Base-by-base conservation (phyloP, 2,329 filamentous ascomycete species). In the Trichoderma aggressivum region DNA sequence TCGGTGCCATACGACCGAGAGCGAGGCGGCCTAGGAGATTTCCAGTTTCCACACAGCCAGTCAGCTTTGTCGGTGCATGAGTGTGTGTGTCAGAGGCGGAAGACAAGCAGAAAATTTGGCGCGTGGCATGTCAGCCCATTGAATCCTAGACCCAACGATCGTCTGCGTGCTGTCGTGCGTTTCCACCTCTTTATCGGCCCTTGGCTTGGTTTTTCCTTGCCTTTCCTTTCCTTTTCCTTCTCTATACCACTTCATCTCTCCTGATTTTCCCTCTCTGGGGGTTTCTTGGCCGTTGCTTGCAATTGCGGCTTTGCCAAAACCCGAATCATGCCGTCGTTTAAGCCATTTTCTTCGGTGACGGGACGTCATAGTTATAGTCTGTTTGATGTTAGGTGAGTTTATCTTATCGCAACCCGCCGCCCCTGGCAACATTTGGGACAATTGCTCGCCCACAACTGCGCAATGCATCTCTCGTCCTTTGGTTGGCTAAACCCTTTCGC, bases 381-480 rank as follows among this genome's bases (percentile, higher is more conserved):
- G 58, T 89, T 89, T 76, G 86, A 89, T 75, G 87, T 89, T 74
- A 85, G 87, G 87, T 88, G 80, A 75, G 86, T 77, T 53, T 58
- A 62, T 62, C 55, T 62, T 62, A 36, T 67, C 39, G 34, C 65
- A 12, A 11, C 34, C 36, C 21, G 21, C 36, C 21, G 21, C 12
- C 28, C 21, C 36, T 30, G 26, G 26, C 5, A 5, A 21, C 28
- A n/a, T 18, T 18, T 59, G 24, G 47, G 47, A 53, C 47, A 53
- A 53, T 21, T 30, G 8, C 28, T 21, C 26, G 26, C 26, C 55
- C 28, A 59, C n/a, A 59, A 59, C 32, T 34, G 56, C 30, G 21
- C 24, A 18, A 34, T 59, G 47, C 47, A 2, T 7, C 11, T 24
- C 47, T 53, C 14, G 10, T 14, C 32, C 30, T 11, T 28, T 36